Conservation (phyloP, 495 filamentous ascomycete genomes). For the Pseudotulostoma volvatum region DNA sequence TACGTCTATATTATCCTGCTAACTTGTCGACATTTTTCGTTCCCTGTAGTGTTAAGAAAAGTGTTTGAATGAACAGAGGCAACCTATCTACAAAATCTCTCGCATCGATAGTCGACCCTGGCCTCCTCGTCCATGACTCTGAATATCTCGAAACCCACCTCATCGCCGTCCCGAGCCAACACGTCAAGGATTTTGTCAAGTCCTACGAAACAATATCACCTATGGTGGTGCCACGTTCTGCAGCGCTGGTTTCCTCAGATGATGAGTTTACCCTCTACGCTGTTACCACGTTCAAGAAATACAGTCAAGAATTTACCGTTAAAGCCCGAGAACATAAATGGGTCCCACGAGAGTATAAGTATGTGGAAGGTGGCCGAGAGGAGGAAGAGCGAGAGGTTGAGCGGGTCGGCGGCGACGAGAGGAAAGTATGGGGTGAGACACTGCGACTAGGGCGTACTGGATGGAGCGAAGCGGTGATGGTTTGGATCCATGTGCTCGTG, state of each 20-base stretch:
- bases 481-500: conserved; percentile 81
- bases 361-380: conserved; percentile 74
- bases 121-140: conserved; percentile 64
- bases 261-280: conserved; percentile 77
- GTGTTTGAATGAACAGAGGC: conserved; percentile 52
- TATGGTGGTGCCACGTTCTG: conserved; percentile 82
- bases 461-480: conserved; percentile 89
- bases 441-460: conserved; percentile 67
- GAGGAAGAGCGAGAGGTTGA: conserved; percentile 75
- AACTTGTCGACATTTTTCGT: not conserved
- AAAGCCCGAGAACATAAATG: conserved; percentile 83
- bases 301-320: conserved; percentile 66
- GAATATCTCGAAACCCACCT: conserved; percentile 96
- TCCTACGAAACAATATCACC: conserved; percentile 74
- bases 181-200: conserved; percentile 72
- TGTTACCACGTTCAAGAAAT: conserved; percentile 86
- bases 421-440: conserved; percentile 83
- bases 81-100: conserved; percentile 92
- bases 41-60: not conserved
- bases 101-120: conserved; percentile 66
- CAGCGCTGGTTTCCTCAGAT: conserved; percentile 58
- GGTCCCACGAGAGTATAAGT: conserved; percentile 87
- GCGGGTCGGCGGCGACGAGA: conserved; percentile 59
- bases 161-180: conserved; percentile 61
- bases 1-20: conserved; percentile 17